phyloP scores from a whole-genome alignment of 176 grass and related monocot species.

The Zea luxurians region DNA sequence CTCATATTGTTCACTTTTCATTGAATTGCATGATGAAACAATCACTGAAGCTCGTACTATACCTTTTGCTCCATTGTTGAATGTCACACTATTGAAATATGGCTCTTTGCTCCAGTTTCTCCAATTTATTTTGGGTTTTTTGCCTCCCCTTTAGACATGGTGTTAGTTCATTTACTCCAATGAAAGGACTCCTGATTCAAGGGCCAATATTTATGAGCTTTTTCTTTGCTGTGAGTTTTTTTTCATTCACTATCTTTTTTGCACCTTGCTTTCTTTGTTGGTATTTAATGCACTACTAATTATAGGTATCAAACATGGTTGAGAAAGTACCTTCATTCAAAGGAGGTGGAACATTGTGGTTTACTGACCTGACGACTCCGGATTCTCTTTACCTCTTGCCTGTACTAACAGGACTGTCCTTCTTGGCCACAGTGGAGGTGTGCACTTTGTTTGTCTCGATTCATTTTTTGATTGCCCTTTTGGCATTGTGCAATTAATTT shows the following conservation, averaged over 20 bases:
- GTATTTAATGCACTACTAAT: not conserved
- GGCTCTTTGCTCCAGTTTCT: slow-evolving; percentile 20
- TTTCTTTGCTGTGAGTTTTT: slow-evolving; percentile 83
- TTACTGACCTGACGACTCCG: slow-evolving; percentile 88
- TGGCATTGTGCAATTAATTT: slow-evolving; percentile 17
- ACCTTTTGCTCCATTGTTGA: slow-evolving; percentile 13
- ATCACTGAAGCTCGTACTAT: not conserved
- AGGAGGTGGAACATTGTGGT: slow-evolving; percentile 87
- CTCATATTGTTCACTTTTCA: not conserved
- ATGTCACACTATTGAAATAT: slow-evolving; percentile 27
- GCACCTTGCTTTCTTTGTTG: slow-evolving; percentile 14
- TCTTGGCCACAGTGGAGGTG: slow-evolving; percentile 87
- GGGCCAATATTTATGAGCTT: slow-evolving; percentile 90
- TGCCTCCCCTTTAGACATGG: slow-evolving; percentile 57
- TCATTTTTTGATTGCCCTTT: slow-evolving; percentile 15
- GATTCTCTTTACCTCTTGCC: slow-evolving; percentile 72
- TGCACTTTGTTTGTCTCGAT: slow-evolving; percentile 26
- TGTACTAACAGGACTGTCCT: slow-evolving; percentile 67
- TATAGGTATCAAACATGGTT: slow-evolving; percentile 89
- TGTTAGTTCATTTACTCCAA: slow-evolving; percentile 71
- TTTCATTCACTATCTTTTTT: slow-evolving; percentile 14
- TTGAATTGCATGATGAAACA: slow-evolving; percentile 2
- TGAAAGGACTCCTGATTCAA: slow-evolving; percentile 81
- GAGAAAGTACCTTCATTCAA: slow-evolving; percentile 91
- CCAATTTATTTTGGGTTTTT: slow-evolving; percentile 33